A percentile compares a stretch with the other conserved stretches of the same genome.
phyloP scores from a whole-genome alignment of 176 grass and related monocot species.

The Saccharum spontaneum region DNA sequence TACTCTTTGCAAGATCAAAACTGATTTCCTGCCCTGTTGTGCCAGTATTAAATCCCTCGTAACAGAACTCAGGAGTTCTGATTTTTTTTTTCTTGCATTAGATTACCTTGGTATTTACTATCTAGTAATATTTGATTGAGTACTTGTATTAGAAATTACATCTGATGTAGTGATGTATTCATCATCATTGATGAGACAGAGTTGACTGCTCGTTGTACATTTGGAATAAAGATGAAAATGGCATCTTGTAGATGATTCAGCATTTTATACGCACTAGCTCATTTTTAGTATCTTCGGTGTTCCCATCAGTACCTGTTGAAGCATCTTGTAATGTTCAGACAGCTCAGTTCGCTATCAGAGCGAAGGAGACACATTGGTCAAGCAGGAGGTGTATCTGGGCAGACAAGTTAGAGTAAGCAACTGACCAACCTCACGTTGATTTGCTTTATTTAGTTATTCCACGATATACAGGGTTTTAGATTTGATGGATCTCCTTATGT shows the following conservation, averaged over 20 bases:
- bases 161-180: not conserved
- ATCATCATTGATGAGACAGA: not conserved
- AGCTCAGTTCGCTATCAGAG: not conserved
- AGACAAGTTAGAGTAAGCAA: slow-evolving; percentile 20
- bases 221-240: not conserved
- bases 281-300: slow-evolving; percentile 24
- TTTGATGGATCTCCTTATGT: not conserved
- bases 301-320: slow-evolving; percentile 13
- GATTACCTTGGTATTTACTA: not conserved
- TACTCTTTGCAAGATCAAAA: not conserved
- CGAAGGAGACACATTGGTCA: not conserved
- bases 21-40: not conserved
- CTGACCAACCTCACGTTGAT: slow-evolving; percentile 8
- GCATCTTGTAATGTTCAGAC: slow-evolving; percentile 37
- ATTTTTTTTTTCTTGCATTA: not conserved
- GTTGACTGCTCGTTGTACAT: not conserved
- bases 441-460: slow-evolving; percentile 3
- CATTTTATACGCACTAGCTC: not conserved
- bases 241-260: not conserved
- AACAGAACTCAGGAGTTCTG: not conserved
- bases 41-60: not conserved
- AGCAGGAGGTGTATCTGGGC: not conserved
- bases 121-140: not conserved
- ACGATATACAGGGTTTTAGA: slow-evolving; percentile 24
- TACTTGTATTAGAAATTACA: not conserved